Percentiles rank a stretch among this genome's conserved stretches.
Evolutionary conservation across 352 stramenopile species (phyloP).

Genomic region (Phytophthora colocasiae): DNA sequence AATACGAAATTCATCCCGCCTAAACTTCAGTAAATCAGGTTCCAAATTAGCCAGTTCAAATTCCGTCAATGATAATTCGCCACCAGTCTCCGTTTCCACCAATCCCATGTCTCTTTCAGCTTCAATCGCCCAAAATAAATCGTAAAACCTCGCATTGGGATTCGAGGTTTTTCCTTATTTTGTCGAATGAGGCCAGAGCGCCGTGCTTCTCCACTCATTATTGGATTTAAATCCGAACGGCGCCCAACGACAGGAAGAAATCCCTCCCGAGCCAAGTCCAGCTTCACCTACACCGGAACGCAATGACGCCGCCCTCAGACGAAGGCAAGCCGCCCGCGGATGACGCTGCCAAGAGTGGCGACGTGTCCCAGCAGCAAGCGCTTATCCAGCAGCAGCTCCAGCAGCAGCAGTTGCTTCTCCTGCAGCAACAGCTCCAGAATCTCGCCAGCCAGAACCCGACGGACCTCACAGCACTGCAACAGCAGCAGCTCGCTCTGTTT

Average conservation of each 20-base stretch:
- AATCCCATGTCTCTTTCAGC: conserved; percentile 22
- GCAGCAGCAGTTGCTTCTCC: conserved; percentile 51
- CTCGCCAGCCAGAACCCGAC: conserved; percentile 59
- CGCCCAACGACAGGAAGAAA: conserved; percentile 77
- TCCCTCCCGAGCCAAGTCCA: conserved; percentile 30
- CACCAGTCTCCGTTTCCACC: conserved; percentile 31
- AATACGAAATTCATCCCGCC: neutral
- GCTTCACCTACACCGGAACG: conserved; percentile 20
- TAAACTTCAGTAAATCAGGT: conserved; percentile 9
- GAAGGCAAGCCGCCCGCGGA: conserved; percentile 33
- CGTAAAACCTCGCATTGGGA: conserved; percentile 15
- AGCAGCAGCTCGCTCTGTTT: conserved; percentile 76
- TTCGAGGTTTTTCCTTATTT: conserved; percentile 44
- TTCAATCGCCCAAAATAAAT: conserved; percentile 11
- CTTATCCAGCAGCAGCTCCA: conserved; percentile 42
- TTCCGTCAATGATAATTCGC: conserved; percentile 47
- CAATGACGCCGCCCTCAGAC: conserved; percentile 40
- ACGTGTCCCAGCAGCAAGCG: conserved; percentile 35
- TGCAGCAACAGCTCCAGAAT: conserved; percentile 70
- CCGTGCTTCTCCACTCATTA: conserved; percentile 48
- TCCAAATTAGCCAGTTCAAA: conserved; percentile 43
- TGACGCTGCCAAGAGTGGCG: conserved; percentile 22
- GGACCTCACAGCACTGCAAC: conserved; percentile 62
- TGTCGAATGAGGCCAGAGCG: conserved; percentile 43
- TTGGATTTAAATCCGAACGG: conserved; percentile 70